Base-by-base conservation (phyloP, 768 basidiomycete species). In the Cystoderma amianthinum region DNA sequence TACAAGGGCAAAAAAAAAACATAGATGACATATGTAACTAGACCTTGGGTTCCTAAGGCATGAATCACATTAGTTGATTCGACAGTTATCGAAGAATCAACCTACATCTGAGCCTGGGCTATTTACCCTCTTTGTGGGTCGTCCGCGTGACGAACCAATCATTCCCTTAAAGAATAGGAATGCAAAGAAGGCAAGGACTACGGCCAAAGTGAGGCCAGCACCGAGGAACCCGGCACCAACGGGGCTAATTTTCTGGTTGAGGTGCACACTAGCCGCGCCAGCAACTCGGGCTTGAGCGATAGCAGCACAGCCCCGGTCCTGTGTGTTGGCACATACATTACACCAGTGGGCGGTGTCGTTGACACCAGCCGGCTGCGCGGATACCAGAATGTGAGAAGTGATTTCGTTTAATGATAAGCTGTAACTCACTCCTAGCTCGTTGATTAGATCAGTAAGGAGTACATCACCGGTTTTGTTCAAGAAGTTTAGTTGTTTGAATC, bases 221-320 rank as follows among this genome's bases (percentile, higher is more conserved):
- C 81, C 82, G 11, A 84, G 62, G 60, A 81, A 78, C 1, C 82
- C 82, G n/a, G 82, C 80, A 5, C 77, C 82, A 5, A 81, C 68
- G 0, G 67, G 69, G 45, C 66, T 67, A 48, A 82, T 68, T 10
- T 46, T 49, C 30, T 65, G 59, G 35, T 67, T 63, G 15, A 53
- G 45, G 18, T 45, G 37, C 24, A 47, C 49, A n/a, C 47, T 42
- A 18, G 50, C 49, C 12, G 52, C 51, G n/a, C 61, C 40, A 48
- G 61, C 41, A 47, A 43, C 42, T 60, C 58, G 3, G 11, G 67
- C 70, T n/a, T 61, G 49, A 7, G 63, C 48, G 25, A 81, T 55
- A 10, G 67, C 68, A 15, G 56, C 73, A 39, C 82, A 84, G 6
- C 80, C 80, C 38, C 81, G 65, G 44, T 73, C 68, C 43, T 72